Evolutionary conservation across 2,329 filamentous ascomycete genomes (phyloP).

Genomic region (Fusarium udum): DNA sequence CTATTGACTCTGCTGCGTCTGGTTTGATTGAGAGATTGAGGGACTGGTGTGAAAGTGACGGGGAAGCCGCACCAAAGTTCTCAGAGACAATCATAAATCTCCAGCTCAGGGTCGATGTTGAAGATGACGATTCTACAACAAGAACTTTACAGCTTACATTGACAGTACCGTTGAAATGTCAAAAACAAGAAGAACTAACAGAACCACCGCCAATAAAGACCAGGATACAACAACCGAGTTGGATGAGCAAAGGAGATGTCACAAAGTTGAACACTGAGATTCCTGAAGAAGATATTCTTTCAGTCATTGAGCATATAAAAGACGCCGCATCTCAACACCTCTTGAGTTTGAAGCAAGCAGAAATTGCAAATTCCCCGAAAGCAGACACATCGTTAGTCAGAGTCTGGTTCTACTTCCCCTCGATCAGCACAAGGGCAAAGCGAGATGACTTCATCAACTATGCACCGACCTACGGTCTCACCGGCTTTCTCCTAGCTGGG

Average conservation of each 20-base stretch:
- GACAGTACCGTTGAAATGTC: constrained; percentile 45
- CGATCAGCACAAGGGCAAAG: constrained; percentile 67
- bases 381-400: constrained; percentile 52
- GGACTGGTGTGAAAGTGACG: constrained; percentile 36
- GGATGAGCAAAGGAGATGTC: constrained; percentile 62
- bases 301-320: constrained; percentile 56
- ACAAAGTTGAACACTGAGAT: constrained; percentile 51
- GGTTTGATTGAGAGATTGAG: constrained; percentile 31
- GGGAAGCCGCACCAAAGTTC: constrained; percentile 1
- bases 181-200: background rate
- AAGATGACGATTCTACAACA: background rate
- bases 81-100: constrained; percentile 31
- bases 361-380: background rate
- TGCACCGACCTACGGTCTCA: constrained; percentile 62
- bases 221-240: constrained; percentile 58
- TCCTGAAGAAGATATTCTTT: constrained; percentile 56
- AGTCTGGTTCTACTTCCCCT: constrained; percentile 72
- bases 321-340: constrained; percentile 48
- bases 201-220: constrained; percentile 55
- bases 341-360: constrained; percentile 22
- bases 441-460: constrained; percentile 65
- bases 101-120: constrained; percentile 40
- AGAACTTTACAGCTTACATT: constrained; percentile 48
- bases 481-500: constrained; percentile 68
- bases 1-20: constrained; percentile 38